Base-by-base conservation (phyloP, 305 asterid genomes). In the Fraxinus xanthoxyloides region DNA sequence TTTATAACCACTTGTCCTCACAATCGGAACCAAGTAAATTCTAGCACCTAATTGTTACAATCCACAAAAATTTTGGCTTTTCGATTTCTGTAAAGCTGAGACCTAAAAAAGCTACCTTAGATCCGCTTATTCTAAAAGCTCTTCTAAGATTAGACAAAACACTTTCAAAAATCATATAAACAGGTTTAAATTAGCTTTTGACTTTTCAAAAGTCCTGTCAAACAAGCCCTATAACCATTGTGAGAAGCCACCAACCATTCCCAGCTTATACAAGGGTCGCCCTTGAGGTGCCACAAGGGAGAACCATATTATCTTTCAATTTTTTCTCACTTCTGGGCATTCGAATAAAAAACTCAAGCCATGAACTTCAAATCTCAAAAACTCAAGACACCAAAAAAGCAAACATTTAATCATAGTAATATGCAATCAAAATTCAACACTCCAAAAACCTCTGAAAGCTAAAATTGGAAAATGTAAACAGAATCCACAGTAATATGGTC, bases 401-500 rank as follows among this genome's bases (percentile, higher is more conserved):
- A 67, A 65, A 65, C 35, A 24, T 28, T 28, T 28, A 67, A 26
- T 67, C 74, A 61, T 67, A 28, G 28, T 30, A 1, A 28, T 30
- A 13, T 28, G 73, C 17, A 67, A 28, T 12, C 36, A 28, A 67
- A 81, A 76, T 43, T 79, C 76, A 84, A 83, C 51, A 84, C 79
- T 78, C 76, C 76, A 69, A 51, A 51, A n/a, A 70, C 65, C 32
- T 72, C 61, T 79, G 19, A 79, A 83, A 78, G 82, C 77, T 85
- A 59, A 78, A 38, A 8, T 17, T 21, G 63, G 24, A 23, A 78
- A 43, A 56, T 51, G 85, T 85, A 72, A 83, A 83, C 83, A 85
- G 67, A 79, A 84, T 12, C 73, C 75, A 34, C 79, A 83, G 79
- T 74, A 69, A 46, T 72, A 85, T 30, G 56, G 84, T 83, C 86